Conservation (phyloP, 2,329 filamentous ascomycete species). For the Penicillium sp. region DNA sequence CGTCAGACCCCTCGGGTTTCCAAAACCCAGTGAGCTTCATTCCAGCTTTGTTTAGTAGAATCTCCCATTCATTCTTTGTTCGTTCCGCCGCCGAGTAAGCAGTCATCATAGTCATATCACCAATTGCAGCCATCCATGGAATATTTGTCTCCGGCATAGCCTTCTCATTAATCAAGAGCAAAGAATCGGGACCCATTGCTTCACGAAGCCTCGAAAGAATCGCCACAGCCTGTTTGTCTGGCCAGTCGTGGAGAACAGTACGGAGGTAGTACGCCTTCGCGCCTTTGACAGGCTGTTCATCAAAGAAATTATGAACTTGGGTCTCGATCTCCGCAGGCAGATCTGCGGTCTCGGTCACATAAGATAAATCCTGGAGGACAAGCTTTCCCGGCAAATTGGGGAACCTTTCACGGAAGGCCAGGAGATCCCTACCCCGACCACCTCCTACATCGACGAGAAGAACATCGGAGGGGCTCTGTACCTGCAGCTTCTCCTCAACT, state of each 20-base stretch:
- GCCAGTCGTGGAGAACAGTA: slow-evolving; percentile 4
- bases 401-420: slow-evolving; percentile 22
- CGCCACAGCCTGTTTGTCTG: background rate
- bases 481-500: slow-evolving; percentile 10
- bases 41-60: background rate
- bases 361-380: slow-evolving; percentile 38
- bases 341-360: slow-evolving; percentile 32
- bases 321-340: background rate
- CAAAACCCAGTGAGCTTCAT: background rate
- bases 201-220: background rate
- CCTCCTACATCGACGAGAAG: slow-evolving; percentile 23
- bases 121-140: background rate
- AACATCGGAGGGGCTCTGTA: slow-evolving; percentile 8
- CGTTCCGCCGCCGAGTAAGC: background rate
- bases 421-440: slow-evolving; percentile 14
- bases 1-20: background rate
- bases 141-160: slow-evolving; percentile 1
- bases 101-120: slow-evolving; percentile 8
- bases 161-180: slow-evolving; percentile 6
- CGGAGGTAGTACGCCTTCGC: slow-evolving; percentile 1
- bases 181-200: background rate
- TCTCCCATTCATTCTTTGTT: slow-evolving; percentile 1
- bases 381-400: slow-evolving; percentile 32
- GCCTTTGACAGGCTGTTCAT: slow-evolving; percentile 2
- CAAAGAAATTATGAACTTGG: background rate